Evolutionary conservation across 352 stramenopile species (phyloP), one percentile per base, ranked within the genome.

Genomic region (Thalassiosira hispida): DNA sequence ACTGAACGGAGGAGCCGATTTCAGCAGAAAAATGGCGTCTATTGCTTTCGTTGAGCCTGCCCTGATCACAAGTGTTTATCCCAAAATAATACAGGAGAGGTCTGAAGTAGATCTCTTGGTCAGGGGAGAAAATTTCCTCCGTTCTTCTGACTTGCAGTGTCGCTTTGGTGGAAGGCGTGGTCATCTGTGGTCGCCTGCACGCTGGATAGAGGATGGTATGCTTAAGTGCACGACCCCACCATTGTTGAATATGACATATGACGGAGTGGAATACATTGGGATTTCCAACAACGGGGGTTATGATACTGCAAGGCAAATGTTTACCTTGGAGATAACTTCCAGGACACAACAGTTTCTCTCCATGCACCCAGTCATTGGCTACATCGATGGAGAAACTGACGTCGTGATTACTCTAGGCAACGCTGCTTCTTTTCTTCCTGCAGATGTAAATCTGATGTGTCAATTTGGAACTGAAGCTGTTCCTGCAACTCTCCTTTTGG

Each of bases 21-120:
- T 95, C 53, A 95, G 93, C 3, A 51, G 84, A 6, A 94, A 94
- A 78, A 81, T 77, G 3, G 78, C 92, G 0, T 44, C 82, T 6
- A 96, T 95, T 75, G 81, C 78, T 1, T 97, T 96, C 63, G 79
- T 90, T 20, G 29, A 70, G 5, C 35, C 84, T 8, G 83, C 89
- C 18, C 64, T 78, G 0, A 84, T 98, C 31, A 88, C 85, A 49
- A 75, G 52, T 52, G 40, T 88, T n/a, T 65, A 18, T 55, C 86
- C 86, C 23, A 23, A 40, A 56, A 88, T 22, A 44, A 63, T 88
- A 27, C 65, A 82, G 53, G 74, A 84, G 35, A 86, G 81, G 64
- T 87, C 88, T 8, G 94, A 94, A 27, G 94, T 93, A 2, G 46
- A 82, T 1, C 76, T 98, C 14, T 82, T 89, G n/a, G 83, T 98